Evolutionary conservation across 164 flowering plant species (phyloP).

Genomic region (Platanus orientalis): DNA sequence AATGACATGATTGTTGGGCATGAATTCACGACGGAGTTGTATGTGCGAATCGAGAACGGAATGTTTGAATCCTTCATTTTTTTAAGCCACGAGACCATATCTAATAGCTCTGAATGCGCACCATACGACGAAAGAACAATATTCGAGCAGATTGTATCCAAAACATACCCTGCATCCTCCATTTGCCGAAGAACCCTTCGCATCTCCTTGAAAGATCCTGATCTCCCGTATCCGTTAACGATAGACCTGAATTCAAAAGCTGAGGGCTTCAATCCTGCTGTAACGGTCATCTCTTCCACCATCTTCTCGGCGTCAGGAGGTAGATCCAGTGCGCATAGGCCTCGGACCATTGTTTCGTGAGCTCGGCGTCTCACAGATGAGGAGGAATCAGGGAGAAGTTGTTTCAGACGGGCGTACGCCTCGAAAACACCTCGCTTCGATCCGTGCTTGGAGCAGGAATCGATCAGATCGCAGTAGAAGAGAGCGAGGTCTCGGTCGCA

Average conservation of each 20-base stretch:
- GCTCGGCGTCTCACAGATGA: conserved; percentile 39
- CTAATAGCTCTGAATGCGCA: conserved; percentile 27
- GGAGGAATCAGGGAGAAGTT: conserved; percentile 26
- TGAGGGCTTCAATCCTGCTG: conserved; percentile 47
- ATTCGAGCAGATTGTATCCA: conserved; percentile 64
- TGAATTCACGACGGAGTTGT: conserved; percentile 72
- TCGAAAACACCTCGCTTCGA: conserved; percentile 34
- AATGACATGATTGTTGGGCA: conserved; percentile 51
- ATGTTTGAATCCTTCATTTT: conserved; percentile 45
- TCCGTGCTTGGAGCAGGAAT: no score
- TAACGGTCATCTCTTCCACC: conserved; percentile 46
- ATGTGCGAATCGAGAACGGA: conserved; percentile 55
- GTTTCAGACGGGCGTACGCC: conserved; percentile 24
- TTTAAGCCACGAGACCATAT: conserved; percentile 56
- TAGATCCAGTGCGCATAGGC: conserved; percentile 43
- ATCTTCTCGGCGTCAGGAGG: conserved; percentile 57
- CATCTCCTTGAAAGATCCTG: conserved; percentile 62
- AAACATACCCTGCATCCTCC: conserved; percentile 42
- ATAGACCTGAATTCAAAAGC: conserved; percentile 52
- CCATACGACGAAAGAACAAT: conserved; percentile 74
- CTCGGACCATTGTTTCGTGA: conserved; percentile 47
- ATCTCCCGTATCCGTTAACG: conserved; percentile 54
- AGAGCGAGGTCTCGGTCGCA: conserved; percentile 41
- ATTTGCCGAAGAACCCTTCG: conserved; percentile 33
- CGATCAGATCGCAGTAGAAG: conserved; percentile 52